Evolutionary conservation across 805 yeast species (phyloP).

Genomic region (Wickerhamiella azymoides): DNA sequence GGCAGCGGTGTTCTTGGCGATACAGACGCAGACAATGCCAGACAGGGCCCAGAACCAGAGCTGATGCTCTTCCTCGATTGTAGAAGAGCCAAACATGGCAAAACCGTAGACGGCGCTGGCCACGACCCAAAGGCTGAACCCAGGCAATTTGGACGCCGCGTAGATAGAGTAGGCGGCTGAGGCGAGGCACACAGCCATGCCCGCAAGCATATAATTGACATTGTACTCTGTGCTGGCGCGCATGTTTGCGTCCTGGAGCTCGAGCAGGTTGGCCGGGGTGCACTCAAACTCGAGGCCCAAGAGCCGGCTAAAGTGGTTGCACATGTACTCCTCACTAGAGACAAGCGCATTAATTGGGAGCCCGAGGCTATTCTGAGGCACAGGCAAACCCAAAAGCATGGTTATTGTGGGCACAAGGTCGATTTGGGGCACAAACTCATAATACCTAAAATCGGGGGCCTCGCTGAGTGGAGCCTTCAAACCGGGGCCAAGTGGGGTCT

Average conservation of each 20-base stretch:
- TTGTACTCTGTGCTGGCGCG: conserved; percentile 55
- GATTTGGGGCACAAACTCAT: conserved; percentile 43
- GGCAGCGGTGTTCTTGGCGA: not conserved
- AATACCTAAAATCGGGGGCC: conserved; percentile 36
- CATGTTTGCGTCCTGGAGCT: conserved; percentile 26
- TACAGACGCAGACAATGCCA: conserved; percentile 18
- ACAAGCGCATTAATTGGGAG: conserved; percentile 47
- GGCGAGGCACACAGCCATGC: conserved; percentile 26
- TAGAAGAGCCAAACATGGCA: conserved; percentile 70
- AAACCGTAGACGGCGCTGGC: conserved; percentile 31
- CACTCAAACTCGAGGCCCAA: conserved; percentile 8
- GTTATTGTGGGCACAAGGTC: conserved; percentile 64
- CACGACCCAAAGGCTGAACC: conserved; percentile 14
- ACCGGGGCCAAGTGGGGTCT: conserved; percentile 10
- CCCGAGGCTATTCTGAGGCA: conserved; percentile 67
- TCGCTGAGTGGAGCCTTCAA: conserved; percentile 22
- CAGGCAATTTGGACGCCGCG: conserved; percentile 9
- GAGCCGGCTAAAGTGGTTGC: conserved; percentile 8
- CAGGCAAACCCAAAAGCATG: conserved; percentile 44
- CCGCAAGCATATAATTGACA: conserved; percentile 34
- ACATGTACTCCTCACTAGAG: conserved; percentile 20
- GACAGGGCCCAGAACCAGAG: conserved; percentile 77
- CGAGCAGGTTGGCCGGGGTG: conserved; percentile 23
- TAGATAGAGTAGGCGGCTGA: conserved; percentile 19
- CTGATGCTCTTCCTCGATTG: conserved; percentile 93